Conservation (phyloP, 2,329 filamentous ascomycete species). For the Calonectria hawksworthii region DNA sequence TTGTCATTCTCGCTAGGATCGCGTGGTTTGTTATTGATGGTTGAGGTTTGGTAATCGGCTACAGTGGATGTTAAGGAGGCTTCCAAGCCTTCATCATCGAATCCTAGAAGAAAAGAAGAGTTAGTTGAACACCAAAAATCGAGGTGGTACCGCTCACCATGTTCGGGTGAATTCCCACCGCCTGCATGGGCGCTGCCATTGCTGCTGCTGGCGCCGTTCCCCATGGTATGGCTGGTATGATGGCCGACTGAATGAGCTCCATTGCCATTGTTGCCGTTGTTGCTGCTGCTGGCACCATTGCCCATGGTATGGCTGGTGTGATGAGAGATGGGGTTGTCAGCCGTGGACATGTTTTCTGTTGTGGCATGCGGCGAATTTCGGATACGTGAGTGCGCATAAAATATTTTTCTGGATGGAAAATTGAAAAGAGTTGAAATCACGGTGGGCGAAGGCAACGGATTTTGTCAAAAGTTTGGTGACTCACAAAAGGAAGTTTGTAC, state of each 20-base stretch:
- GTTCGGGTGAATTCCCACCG: conserved; percentile 1
- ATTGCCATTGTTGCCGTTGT: conserved; percentile 38
- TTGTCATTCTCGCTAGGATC: background rate
- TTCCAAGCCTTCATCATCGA: conserved; percentile 21
- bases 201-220: conserved; percentile 36
- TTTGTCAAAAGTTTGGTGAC: too few relatives aligned
- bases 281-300: conserved; percentile 44
- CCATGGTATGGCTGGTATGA: conserved; percentile 40
- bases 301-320: conserved; percentile 48
- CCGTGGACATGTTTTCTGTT: conserved; percentile 37
- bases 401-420: too few relatives aligned
- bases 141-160: background rate
- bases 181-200: conserved; percentile 28
- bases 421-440: too few relatives aligned
- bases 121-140: background rate
- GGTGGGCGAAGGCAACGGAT: too few relatives aligned
- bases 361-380: background rate
- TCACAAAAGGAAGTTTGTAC: too few relatives aligned
- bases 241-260: conserved; percentile 37
- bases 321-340: conserved; percentile 44
- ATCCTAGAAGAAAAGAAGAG: background rate
- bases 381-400: too few relatives aligned
- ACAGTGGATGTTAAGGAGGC: conserved; percentile 34
- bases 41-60: background rate
- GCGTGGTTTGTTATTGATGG: background rate